Conservation (phyloP, 2,329 filamentous ascomycete genomes). For the Phaeosphaeria sp. region DNA sequence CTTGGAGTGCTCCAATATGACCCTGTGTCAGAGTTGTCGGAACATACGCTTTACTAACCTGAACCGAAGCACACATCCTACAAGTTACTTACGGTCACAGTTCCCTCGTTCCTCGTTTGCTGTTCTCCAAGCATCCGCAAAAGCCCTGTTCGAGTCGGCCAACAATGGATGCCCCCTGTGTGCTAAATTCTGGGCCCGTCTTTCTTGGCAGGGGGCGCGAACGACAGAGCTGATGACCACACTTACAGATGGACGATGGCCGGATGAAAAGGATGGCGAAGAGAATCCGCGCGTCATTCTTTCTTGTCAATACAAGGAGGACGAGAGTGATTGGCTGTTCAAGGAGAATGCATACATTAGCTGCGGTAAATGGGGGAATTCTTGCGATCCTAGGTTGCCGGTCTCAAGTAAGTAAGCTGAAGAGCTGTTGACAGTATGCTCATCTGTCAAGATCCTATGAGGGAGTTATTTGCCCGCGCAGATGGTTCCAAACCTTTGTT, state of each 20-base stretch:
- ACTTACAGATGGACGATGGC: background rate
- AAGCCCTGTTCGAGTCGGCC: background rate
- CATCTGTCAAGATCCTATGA: background rate
- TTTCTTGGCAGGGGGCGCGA: background rate
- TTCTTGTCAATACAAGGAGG: background rate
- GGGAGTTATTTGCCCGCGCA: background rate
- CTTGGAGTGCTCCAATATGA: background rate
- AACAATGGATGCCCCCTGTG: background rate
- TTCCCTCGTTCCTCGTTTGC: background rate
- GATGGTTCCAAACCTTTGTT: background rate
- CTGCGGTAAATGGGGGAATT: background rate
- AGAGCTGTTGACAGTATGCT: background rate
- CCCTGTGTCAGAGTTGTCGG: background rate
- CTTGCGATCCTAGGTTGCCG: background rate
- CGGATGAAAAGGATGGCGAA: background rate
- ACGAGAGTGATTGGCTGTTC: background rate
- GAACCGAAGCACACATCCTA: background rate
- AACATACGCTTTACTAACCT: background rate
- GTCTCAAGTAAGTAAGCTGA: background rate
- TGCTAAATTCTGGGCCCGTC: background rate
- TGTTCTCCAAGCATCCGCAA: background rate
- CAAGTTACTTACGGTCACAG: background rate
- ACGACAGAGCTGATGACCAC: background rate
- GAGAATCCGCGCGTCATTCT: background rate
- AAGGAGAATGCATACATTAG: background rate